Percentiles rank a stretch among this genome's conserved stretches.
These are phyloP conservation scores for Chloris gayana DNA, from an alignment of 176 grass and related monocot genomes.

Conservation along the genomic window DNA sequence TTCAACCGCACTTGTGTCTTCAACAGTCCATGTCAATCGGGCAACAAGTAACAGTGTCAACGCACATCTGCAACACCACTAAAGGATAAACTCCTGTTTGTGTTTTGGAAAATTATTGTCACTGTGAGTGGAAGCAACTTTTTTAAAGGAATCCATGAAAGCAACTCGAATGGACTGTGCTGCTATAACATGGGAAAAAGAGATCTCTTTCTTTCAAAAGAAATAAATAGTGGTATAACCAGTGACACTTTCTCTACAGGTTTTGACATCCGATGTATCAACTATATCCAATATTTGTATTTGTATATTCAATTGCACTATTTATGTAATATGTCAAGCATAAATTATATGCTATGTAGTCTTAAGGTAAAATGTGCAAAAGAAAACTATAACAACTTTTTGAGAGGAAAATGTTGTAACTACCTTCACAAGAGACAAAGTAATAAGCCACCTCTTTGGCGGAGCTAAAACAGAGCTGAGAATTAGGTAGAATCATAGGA, in stretches of 20 bases:
- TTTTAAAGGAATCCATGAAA: neutral
- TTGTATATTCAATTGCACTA: neutral
- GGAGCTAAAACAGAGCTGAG: no score
- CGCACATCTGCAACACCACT: conserved; percentile 7
- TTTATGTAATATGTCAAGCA: neutral
- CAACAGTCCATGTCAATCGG: neutral
- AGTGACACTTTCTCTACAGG: neutral
- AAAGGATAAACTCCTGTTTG: conserved; percentile 8
- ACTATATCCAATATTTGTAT: neutral
- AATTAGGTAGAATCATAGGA: no score
- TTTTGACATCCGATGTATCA: neutral
- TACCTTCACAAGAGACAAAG: neutral
- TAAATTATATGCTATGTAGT: neutral
- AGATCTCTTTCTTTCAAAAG: neutral
- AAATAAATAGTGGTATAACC: neutral
- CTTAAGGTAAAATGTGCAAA: neutral
- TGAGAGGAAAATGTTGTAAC: neutral
- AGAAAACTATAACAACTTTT: neutral
- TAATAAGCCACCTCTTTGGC: no score
- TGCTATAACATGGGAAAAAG: neutral
- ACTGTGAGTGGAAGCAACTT: neutral
- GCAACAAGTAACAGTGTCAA: neutral
- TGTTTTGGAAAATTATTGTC: neutral
- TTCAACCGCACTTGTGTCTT: conserved; percentile 2
- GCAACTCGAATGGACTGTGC: neutral